Percentiles rank a stretch among this genome's conserved stretches.
Conservation (phyloP, 1,284 basidiomycete species). For the Leccinum pachyderme region DNA sequence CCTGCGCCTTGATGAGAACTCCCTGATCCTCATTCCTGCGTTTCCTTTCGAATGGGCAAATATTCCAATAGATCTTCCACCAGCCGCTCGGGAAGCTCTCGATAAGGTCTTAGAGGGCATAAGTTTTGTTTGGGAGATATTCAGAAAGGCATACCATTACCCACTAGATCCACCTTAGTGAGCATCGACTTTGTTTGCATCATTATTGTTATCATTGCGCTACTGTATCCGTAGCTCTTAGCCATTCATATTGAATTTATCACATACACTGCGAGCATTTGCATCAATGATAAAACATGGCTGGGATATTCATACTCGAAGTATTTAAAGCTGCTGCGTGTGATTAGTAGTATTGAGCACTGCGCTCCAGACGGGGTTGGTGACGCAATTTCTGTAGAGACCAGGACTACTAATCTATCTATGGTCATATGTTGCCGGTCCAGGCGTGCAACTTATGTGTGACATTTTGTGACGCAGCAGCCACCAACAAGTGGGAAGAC, state of each 20-base stretch:
- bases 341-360: background rate
- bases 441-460: background rate
- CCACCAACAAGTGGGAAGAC: background rate
- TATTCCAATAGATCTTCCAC: conserved; percentile 27
- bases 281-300: no score
- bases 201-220: conserved; percentile 6
- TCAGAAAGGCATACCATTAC: conserved; percentile 54
- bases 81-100: conserved; percentile 22
- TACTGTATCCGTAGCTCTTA: conserved; percentile 19
- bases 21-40: conserved; percentile 13
- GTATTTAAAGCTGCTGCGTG: background rate
- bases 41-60: conserved; percentile 30
- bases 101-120: conserved; percentile 38
- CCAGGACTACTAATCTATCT: background rate
- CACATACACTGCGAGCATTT: background rate
- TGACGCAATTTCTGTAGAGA: background rate
- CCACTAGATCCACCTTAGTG: conserved; percentile 49
- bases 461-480: background rate
- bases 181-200: conserved; percentile 1
- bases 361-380: background rate
- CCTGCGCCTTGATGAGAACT: conserved; percentile 14
- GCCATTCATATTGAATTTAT: background rate
- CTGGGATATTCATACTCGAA: no score
- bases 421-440: background rate
- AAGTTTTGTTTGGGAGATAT: conserved; percentile 46